Conservation (phyloP, 371 early-diverging fungal genomes). For the Lichtheimia hyalospora region DNA sequence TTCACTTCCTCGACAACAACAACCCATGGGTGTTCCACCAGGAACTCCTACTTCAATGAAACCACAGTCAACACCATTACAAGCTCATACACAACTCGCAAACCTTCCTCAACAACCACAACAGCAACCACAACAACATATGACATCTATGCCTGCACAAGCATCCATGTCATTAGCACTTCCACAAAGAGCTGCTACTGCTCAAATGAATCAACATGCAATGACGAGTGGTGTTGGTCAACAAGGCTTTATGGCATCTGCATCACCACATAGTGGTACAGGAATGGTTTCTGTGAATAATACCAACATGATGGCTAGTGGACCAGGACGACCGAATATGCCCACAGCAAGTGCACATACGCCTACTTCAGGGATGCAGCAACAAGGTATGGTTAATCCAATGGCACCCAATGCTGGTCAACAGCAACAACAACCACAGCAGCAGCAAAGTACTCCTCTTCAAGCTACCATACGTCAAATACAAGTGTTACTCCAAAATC, state of each 20-base stretch:
- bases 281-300: constrained; percentile 11
- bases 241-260: constrained; percentile 16
- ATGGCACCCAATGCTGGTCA: constrained; percentile 5
- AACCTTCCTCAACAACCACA: constrained; percentile 14
- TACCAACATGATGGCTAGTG: constrained; percentile 4
- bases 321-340: constrained; percentile 9
- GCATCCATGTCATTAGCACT: constrained; percentile 19
- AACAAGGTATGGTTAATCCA: constrained; percentile 17
- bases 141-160: constrained; percentile 21
- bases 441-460: constrained; percentile 15
- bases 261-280: constrained; percentile 10
- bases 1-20: constrained; percentile 23
- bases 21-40: constrained; percentile 19
- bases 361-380: constrained; percentile 9
- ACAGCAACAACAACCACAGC: constrained; percentile 22
- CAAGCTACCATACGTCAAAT: constrained; percentile 35
- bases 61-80: constrained; percentile 30
- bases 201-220: constrained; percentile 16
- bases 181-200: constrained; percentile 27
- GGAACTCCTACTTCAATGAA: constrained; percentile 8
- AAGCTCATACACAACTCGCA: constrained; percentile 20
- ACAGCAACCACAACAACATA: constrained; percentile 23
- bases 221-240: constrained; percentile 11
- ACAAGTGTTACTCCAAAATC: constrained; percentile 27
- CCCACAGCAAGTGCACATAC: constrained; percentile 10